A percentile compares a stretch with the other conserved stretches of the same genome.
Conservation (phyloP, 2,329 filamentous ascomycete species). For the Pseudogymnoascus sp. region DNA sequence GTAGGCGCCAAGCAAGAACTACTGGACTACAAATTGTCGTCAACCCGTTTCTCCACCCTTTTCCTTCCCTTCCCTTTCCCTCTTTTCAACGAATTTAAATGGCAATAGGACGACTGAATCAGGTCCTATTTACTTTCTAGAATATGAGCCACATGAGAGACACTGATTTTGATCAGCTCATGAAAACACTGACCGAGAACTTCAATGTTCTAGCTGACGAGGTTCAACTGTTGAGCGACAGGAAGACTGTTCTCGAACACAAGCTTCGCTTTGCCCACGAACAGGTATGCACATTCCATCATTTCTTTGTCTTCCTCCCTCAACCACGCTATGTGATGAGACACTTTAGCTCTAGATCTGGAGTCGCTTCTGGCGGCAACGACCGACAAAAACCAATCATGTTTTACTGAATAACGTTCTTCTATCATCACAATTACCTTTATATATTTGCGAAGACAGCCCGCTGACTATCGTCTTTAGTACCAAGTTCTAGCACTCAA, state of each 20-base stretch:
- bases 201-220: slow-evolving; percentile 59
- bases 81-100: slow-evolving; percentile 24
- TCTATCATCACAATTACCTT: slow-evolving; percentile 23
- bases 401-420: slow-evolving; percentile 37
- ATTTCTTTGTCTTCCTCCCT: slow-evolving; percentile 12
- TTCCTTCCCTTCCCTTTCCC: slow-evolving; percentile 10
- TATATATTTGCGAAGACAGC: slow-evolving; percentile 14
- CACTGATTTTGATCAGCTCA: slow-evolving; percentile 33
- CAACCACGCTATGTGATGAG: slow-evolving; percentile 36
- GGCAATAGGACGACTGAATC: slow-evolving; percentile 1
- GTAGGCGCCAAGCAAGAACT: slow-evolving; percentile 3
- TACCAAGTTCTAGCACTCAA: slow-evolving; percentile 61
- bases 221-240: slow-evolving; percentile 55
- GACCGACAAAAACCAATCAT: slow-evolving; percentile 55
- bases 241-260: slow-evolving; percentile 59
- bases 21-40: slow-evolving; percentile 12
- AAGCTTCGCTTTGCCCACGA: slow-evolving; percentile 61
- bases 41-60: slow-evolving; percentile 5
- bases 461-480: slow-evolving; percentile 32
- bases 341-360: slow-evolving; percentile 75
- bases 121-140: slow-evolving; percentile 7
- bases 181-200: slow-evolving; percentile 54
- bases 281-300: slow-evolving; percentile 44
- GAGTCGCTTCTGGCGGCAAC: slow-evolving; percentile 53
- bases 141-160: slow-evolving; percentile 17